Evolutionary conservation across 306 rosid genomes (phyloP).

Genomic region (Mucuna pruriens): DNA sequence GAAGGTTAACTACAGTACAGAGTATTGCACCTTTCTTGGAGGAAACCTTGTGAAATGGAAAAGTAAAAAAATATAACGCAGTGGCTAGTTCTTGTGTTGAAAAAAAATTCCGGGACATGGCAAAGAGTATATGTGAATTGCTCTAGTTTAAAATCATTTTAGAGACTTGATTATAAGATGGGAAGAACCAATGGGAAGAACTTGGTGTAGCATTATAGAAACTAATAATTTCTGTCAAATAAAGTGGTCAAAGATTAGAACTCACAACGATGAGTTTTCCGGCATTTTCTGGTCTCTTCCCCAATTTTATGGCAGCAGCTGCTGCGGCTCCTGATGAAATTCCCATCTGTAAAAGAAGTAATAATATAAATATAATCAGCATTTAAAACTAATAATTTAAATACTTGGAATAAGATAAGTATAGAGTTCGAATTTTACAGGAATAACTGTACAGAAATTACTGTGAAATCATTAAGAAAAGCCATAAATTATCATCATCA

Average conservation of each 20-base stretch:
- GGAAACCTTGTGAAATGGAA: too few relatives aligned
- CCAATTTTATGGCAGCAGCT: constrained; percentile 63
- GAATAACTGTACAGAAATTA: neutral
- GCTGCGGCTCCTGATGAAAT: constrained; percentile 82
- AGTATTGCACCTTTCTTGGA: too few relatives aligned
- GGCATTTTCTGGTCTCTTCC: constrained; percentile 64
- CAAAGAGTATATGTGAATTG: too few relatives aligned
- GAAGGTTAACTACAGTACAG: too few relatives aligned
- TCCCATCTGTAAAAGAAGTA: constrained; percentile 54
- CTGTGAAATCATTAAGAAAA: neutral
- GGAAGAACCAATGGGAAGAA: too few relatives aligned
- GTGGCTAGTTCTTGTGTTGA: too few relatives aligned
- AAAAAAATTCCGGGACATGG: too few relatives aligned
- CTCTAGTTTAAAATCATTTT: too few relatives aligned
- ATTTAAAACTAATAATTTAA: neutral
- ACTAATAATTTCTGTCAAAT: neutral
- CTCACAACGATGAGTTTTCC: constrained; percentile 74
- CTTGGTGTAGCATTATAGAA: too few relatives aligned
- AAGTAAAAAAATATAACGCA: too few relatives aligned
- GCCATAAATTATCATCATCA: neutral
- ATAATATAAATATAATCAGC: neutral
- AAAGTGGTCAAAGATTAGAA: neutral
- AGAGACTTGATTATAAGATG: too few relatives aligned
- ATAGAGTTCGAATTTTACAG: neutral
- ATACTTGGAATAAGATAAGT: neutral